phyloP scores from a whole-genome alignment of 768 basidiomycete species.

The Hygrocybe coccinea region DNA sequence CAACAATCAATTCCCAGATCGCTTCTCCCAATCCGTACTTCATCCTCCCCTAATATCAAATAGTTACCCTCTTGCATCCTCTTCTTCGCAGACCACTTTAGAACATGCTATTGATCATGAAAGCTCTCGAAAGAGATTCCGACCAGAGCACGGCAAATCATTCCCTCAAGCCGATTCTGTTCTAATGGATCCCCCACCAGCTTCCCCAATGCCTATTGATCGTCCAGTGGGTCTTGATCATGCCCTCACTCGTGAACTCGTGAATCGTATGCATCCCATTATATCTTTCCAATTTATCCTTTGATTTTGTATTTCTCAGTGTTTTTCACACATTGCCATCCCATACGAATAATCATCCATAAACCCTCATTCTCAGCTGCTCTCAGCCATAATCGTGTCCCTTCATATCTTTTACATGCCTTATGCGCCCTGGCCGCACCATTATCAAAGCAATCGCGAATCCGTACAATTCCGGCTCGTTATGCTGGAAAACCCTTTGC shows the following conservation, averaged over 20 bases:
- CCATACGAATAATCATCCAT: slow-evolving; percentile 70
- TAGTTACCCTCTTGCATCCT: slow-evolving; percentile 7
- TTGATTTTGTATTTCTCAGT: slow-evolving; percentile 39
- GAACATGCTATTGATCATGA: slow-evolving; percentile 22
- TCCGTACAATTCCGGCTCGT: slow-evolving; percentile 52
- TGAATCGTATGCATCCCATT: slow-evolving; percentile 51
- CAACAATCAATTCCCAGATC: slow-evolving; percentile 9
- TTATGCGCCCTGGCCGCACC: slow-evolving; percentile 78
- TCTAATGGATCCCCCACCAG: slow-evolving; percentile 34
- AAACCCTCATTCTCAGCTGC: slow-evolving; percentile 69
- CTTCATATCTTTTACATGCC: slow-evolving; percentile 64
- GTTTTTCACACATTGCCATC: slow-evolving; percentile 79
- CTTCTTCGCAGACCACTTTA: slow-evolving; percentile 12
- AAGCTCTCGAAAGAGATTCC: slow-evolving; percentile 46
- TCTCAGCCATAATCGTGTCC: slow-evolving; percentile 63
- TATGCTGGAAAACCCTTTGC: slow-evolving; percentile 53
- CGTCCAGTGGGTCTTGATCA: slow-evolving; percentile 50
- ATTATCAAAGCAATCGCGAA: slow-evolving; percentile 59
- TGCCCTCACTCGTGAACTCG: slow-evolving; percentile 63
- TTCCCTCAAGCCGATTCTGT: slow-evolving; percentile 37
- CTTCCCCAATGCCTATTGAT: slow-evolving; percentile 35
- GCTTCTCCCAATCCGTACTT: background rate
- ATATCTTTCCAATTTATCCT: slow-evolving; percentile 8
- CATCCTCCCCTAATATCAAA: slow-evolving; percentile 1
- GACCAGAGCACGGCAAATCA: slow-evolving; percentile 38